Evolutionary conservation across 495 filamentous ascomycete genomes (phyloP).

Genomic region (Hypoxylon subgilvum): DNA sequence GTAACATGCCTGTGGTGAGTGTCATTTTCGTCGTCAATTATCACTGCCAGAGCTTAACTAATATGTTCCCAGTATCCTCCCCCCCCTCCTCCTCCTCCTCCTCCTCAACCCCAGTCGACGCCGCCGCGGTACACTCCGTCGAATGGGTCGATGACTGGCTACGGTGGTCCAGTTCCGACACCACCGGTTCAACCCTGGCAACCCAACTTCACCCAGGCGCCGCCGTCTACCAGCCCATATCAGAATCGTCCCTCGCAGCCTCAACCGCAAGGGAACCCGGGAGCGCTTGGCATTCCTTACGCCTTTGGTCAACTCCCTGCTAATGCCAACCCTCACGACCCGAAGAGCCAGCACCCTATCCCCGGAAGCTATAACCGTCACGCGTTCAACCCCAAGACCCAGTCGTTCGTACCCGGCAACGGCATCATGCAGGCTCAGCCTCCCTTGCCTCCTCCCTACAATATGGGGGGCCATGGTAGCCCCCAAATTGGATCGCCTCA

Average conservation of each 20-base stretch:
- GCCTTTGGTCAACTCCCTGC: conserved; percentile 77
- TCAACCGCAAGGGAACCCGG: conserved; percentile 45
- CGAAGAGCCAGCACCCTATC: conserved; percentile 75
- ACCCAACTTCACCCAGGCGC: conserved; percentile 42
- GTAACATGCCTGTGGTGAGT: conserved; percentile 47
- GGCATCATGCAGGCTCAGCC: conserved; percentile 53
- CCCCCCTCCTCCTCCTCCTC: too few relatives aligned
- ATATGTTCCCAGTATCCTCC: conserved; percentile 37
- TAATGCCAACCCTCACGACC: conserved; percentile 67
- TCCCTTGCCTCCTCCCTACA: conserved; percentile 41
- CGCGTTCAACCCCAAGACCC: conserved; percentile 90
- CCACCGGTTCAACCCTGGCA: conserved; percentile 47
- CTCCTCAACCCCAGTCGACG: conserved; percentile 37
- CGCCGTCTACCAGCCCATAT: conserved; percentile 34
- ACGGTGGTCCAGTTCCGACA: conserved; percentile 52
- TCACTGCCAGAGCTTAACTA: conserved; percentile 5
- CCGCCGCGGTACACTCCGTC: conserved; percentile 44
- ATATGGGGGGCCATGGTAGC: conserved; percentile 48
- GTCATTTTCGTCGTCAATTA: background rate
- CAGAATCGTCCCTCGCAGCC: conserved; percentile 37
- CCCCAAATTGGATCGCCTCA: conserved; percentile 54
- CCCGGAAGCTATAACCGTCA: conserved; percentile 82
- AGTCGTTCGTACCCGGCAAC: conserved; percentile 78
- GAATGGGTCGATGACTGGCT: conserved; percentile 47
- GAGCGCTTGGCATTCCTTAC: conserved; percentile 61